Conservation (phyloP, 805 yeast species). For the Sungouiozyma intestinalis region DNA sequence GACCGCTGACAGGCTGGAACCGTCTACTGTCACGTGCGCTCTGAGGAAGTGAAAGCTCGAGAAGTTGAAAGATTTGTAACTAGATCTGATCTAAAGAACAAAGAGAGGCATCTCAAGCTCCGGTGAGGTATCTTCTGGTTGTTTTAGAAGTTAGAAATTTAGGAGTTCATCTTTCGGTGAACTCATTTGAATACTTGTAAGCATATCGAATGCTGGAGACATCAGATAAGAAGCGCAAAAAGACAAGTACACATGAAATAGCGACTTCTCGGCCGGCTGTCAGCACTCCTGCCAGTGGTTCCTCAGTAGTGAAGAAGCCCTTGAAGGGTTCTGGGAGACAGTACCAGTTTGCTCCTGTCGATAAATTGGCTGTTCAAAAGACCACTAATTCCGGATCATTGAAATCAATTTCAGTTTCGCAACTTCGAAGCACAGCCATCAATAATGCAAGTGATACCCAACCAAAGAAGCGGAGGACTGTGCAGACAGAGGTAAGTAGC, state of each 20-base stretch:
- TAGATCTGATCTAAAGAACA: background rate
- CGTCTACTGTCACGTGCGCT: background rate
- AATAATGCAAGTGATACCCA: background rate
- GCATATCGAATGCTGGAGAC: slow-evolving; percentile 11
- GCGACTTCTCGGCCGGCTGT: background rate
- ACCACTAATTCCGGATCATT: slow-evolving; percentile 10
- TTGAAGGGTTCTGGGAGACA: slow-evolving; percentile 9
- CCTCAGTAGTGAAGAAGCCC: background rate
- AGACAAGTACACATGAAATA: background rate
- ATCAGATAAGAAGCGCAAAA: slow-evolving; percentile 5
- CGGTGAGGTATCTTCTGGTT: too few relatives aligned
- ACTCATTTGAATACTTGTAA: too few relatives aligned
- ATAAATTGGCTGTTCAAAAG: slow-evolving; percentile 9
- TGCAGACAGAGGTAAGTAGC: background rate
- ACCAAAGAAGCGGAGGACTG: background rate
- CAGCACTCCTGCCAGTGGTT: background rate
- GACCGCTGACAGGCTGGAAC: too few relatives aligned
- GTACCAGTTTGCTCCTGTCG: slow-evolving; percentile 24
- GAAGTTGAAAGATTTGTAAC: background rate
- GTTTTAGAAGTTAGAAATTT: too few relatives aligned
- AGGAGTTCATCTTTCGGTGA: too few relatives aligned
- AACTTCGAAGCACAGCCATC: slow-evolving; percentile 17
- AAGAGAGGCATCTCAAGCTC: too few relatives aligned
- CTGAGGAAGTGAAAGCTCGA: background rate
- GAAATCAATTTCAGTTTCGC: slow-evolving; percentile 23